Evolutionary conservation across 768 basidiomycete species (phyloP), one percentile per base, ranked within the genome.

Genomic region (Tylopilus sp.): DNA sequence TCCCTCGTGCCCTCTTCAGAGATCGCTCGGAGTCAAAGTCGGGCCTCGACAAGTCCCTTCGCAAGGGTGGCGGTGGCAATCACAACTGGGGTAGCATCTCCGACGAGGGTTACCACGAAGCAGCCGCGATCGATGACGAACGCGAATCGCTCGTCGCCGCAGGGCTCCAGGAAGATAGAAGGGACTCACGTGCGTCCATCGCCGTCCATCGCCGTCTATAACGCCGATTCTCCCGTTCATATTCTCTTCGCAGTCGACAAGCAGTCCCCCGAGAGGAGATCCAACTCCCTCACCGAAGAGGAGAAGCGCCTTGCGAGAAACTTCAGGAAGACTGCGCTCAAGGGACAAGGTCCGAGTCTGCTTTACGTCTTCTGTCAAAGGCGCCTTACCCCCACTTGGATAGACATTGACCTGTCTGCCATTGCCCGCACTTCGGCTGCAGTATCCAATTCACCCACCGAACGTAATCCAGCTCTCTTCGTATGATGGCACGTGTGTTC

Each of bases 401-500:
- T 47, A 66, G 66, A 59, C 44, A 70, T 81, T 39, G 88, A 93
- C 69, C 79, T 95, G 52, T 76, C 79, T 30, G 75, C 85, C 48
- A 94, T 95, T 61, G 92, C 92, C 13, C 83, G 89, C 59, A 89
- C 89, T 50, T 92, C 90, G 9, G 78, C 77, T 53, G 91, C 85
- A 12, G 80, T 83, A 25, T 82, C 80, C 55, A 71, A 69, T 53
- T 85, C 80, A 56, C 85, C 75, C 35, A 68, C 71, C 48, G 12
- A 41, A 18, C 56, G 40, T 15, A 7, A 57, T 38, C 23, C 30
- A 30, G 52, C 48, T 41, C 53, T 43, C 25, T 23, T 55, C 26
- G 53, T 67, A 60, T 66, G 47, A 42, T 62, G 38, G 65, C 62
- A 31, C 38, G 53, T 47, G 20, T 10, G 17, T 20, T n/a, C 43